Evolutionary conservation across 2,329 filamentous ascomycete species (phyloP).

Genomic region (Lecanosticta acicola): DNA sequence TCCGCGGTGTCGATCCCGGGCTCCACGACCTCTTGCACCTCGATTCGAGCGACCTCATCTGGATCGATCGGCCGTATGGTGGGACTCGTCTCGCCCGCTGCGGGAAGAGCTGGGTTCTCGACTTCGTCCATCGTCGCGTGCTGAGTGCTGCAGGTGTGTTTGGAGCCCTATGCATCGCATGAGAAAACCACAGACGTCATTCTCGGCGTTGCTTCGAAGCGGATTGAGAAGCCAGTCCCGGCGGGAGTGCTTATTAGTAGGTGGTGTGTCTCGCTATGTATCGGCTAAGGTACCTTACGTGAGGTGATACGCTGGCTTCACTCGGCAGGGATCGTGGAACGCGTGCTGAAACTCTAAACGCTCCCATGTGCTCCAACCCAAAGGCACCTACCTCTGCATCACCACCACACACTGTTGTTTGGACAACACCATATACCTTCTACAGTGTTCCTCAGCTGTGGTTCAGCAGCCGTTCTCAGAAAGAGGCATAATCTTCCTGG

Average conservation of each 20-base stretch:
- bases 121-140: constrained; percentile 33
- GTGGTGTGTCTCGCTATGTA: too few species aligned
- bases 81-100: constrained; percentile 30
- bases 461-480: too few species aligned
- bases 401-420: too few species aligned
- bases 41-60: constrained; percentile 15
- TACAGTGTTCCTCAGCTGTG: too few species aligned
- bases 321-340: background rate
- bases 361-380: background rate
- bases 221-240: too few species aligned
- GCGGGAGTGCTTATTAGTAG: too few species aligned
- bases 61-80: constrained; percentile 26
- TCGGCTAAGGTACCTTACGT: background rate
- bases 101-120: constrained; percentile 33
- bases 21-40: constrained; percentile 5
- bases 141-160: background rate
- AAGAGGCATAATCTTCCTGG: too few species aligned
- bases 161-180: too few species aligned
- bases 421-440: too few species aligned
- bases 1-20: constrained; percentile 14
- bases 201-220: too few species aligned
- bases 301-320: background rate
- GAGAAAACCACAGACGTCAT: background rate
- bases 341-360: background rate
- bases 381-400: background rate